Conservation (phyloP, 1,284 basidiomycete genomes). For the Binderoboletus segoi region DNA sequence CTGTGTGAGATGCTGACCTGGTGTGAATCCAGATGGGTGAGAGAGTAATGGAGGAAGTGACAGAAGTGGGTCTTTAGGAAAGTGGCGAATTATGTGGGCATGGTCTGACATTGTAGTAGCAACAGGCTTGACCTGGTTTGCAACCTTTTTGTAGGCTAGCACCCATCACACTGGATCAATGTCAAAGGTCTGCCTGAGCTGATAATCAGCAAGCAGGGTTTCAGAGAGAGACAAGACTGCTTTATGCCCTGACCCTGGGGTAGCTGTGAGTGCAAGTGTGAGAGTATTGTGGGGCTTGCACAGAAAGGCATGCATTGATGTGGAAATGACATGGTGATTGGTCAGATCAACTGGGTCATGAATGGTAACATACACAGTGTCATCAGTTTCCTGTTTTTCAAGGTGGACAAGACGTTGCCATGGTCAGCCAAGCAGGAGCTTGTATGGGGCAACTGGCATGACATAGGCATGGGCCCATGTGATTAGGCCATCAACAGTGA, state of each 20-base stretch:
- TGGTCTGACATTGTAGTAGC: conserved; percentile 16
- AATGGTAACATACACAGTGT: conserved; percentile 4
- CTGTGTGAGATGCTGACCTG: not conserved
- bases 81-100: conserved; percentile 6
- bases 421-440: conserved; percentile 18
- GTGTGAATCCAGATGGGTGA: not conserved
- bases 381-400: not conserved
- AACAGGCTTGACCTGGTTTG: conserved; percentile 8
- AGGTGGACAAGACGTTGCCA: conserved; percentile 18
- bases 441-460: conserved; percentile 18
- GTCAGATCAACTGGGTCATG: not conserved
- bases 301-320: not conserved
- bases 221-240: not conserved
- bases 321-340: not conserved
- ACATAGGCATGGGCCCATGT: conserved; percentile 25
- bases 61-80: conserved; percentile 9
- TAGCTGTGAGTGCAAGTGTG: not conserved
- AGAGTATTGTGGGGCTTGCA: not conserved
- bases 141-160: not conserved
- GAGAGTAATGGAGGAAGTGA: not conserved
- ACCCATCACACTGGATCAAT: not conserved
- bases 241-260: not conserved
- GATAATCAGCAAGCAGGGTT: not conserved
- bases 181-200: not conserved
- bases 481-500: conserved; percentile 16